phyloP scores from a whole-genome alignment of 106 monocot species.

The Dioscorea alata region DNA sequence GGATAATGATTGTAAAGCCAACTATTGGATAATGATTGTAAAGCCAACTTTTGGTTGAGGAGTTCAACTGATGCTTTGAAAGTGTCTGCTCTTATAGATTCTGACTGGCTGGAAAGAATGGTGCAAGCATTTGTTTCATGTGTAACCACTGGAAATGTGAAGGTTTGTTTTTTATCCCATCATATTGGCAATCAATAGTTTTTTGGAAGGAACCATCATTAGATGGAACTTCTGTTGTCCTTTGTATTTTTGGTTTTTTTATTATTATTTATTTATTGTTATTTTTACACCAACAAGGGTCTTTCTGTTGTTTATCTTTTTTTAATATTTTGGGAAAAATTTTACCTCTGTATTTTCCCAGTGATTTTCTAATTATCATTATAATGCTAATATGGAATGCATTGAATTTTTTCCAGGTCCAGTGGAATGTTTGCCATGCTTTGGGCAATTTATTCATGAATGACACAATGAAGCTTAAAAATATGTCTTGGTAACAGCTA shows the following conservation, averaged over 20 bases:
- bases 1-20: slow-evolving; percentile 4
- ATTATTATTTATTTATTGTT: too few species aligned
- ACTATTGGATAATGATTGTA: neutral
- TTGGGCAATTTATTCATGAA: slow-evolving; percentile 95
- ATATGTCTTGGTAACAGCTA: slow-evolving; percentile 55
- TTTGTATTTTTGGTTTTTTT: too few species aligned
- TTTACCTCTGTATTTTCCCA: too few species aligned
- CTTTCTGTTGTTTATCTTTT: too few species aligned
- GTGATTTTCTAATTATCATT: too few species aligned
- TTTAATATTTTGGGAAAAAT: too few species aligned
- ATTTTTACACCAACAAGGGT: too few species aligned
- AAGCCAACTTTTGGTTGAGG: neutral
- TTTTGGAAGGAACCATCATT: too few species aligned
- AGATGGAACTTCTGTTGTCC: too few species aligned
- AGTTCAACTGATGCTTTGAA: slow-evolving; percentile 13
- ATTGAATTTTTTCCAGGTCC: slow-evolving; percentile 50
- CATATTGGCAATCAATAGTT: too few species aligned
- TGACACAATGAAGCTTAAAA: slow-evolving; percentile 49
- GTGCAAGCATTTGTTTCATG: slow-evolving; percentile 96
- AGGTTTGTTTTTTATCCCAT: slow-evolving; percentile 31
- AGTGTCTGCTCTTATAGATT: slow-evolving; percentile 17
- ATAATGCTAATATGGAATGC: too few species aligned
- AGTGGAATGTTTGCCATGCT: slow-evolving; percentile 99
- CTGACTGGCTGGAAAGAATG: slow-evolving; percentile 83
- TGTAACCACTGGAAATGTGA: slow-evolving; percentile 99